Percentiles rank a stretch among this genome's conserved stretches.
These are phyloP conservation scores for Agaricus blazei DNA, from an alignment of 768 basidiomycete species.

Conservation along the genomic window DNA sequence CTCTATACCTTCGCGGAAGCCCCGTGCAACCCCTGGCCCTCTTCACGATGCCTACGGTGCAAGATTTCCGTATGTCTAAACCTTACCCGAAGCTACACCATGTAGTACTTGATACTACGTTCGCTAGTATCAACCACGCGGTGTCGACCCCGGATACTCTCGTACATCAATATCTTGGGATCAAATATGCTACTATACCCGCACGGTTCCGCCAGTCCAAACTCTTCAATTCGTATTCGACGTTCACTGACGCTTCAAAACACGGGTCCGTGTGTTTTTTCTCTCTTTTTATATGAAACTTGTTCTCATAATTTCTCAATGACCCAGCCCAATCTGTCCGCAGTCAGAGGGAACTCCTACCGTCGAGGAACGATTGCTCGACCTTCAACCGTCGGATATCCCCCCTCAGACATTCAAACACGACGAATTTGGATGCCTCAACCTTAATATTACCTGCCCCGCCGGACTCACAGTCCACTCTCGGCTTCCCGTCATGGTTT, in stretches of 20 bases:
- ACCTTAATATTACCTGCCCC: slow-evolving; percentile 76
- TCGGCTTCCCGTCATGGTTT: slow-evolving; percentile 71
- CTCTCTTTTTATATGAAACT: neutral
- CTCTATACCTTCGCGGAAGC: slow-evolving; percentile 11
- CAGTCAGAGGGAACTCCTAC: slow-evolving; percentile 42
- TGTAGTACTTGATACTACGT: slow-evolving; percentile 52
- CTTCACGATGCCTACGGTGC: slow-evolving; percentile 24
- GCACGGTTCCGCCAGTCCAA: slow-evolving; percentile 73
- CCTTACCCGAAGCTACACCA: slow-evolving; percentile 41
- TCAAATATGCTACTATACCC: slow-evolving; percentile 72
- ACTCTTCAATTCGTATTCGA: slow-evolving; percentile 52
- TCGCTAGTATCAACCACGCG: slow-evolving; percentile 59
- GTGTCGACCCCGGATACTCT: slow-evolving; percentile 49
- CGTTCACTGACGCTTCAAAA: slow-evolving; percentile 55
- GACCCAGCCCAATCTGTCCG: slow-evolving; percentile 67
- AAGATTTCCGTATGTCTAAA: slow-evolving; percentile 15
- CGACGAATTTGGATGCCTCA: slow-evolving; percentile 77
- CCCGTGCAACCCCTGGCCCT: slow-evolving; percentile 2
- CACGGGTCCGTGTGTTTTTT: slow-evolving; percentile 47
- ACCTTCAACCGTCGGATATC: slow-evolving; percentile 45
- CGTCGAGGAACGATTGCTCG: slow-evolving; percentile 59
- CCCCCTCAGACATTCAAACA: slow-evolving; percentile 54
- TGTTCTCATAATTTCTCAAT: slow-evolving; percentile 1
- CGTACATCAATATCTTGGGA: slow-evolving; percentile 71
- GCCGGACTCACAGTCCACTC: slow-evolving; percentile 48